Evolutionary conservation across 1,139 yeast genomes (phyloP), one percentile per base, ranked within the genome.

Genomic region (Hansenula sp.): DNA sequence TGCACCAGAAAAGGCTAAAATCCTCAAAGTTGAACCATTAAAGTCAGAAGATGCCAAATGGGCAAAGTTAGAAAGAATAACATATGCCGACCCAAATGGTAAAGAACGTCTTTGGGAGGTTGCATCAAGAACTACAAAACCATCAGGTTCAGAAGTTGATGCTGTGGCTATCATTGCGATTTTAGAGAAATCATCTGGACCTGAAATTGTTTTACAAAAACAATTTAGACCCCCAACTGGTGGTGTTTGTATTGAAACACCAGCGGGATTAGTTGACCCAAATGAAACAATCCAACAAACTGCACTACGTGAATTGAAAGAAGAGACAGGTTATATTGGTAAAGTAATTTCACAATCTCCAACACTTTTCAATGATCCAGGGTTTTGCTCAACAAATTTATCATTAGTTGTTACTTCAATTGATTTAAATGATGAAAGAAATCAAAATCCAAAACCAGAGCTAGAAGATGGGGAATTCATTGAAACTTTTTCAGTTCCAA

Each of bases 211-310:
- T 3, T 70, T 91, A 29, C 93, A 88, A 56, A 87, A 86, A 60
- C 98, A 91, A 61, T 91, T 85, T 66, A 74, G 99, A 45, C 96
- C 98, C 2, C 98, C 99, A 1, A 85, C 86, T 10, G 83, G 77
- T 45, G 90, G 89, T 24, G 89, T 91, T 2, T 85, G 93, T 58
- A 81, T 93, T 51, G 99, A 93, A 63, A 75, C 91, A 57, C 99
- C 99, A 0, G 99, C 99, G 0, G 99, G 99, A 0, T 70, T 93
- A 48, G 76, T 93, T 38, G 99, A 93, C 62, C 89, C 94, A 2
- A 75, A 79, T 42, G 99, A 93, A 60, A 63, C 84, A 2, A 67
- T 89, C 33, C 90, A 83, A 52, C 65, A 77, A 3, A 89, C 97
- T 31, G 98, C 98, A 0, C 73, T 82, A 44, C 75, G 99, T 48